Evolutionary conservation across 2,329 filamentous ascomycete species (phyloP).

Genomic region (Catunica adiposa): DNA sequence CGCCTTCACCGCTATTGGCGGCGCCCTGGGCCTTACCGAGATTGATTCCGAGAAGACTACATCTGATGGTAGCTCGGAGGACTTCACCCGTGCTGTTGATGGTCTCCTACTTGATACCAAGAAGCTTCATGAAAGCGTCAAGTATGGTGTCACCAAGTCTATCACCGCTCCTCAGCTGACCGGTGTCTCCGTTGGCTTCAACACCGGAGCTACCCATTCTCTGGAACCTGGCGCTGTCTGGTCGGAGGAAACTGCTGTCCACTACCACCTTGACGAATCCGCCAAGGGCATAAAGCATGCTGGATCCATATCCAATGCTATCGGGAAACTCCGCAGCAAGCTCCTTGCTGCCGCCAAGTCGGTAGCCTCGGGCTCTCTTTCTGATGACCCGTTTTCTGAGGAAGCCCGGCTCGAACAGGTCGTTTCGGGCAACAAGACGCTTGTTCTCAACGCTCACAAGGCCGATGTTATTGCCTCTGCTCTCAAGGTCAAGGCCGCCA

Average conservation of each 20-base stretch:
- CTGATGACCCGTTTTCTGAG: slow-evolving; percentile 30
- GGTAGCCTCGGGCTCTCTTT: slow-evolving; percentile 19
- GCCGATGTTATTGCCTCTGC: slow-evolving; percentile 45
- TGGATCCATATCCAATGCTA: slow-evolving; percentile 35
- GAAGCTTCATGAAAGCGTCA: slow-evolving; percentile 35
- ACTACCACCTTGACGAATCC: slow-evolving; percentile 37
- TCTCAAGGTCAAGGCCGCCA: slow-evolving; percentile 39
- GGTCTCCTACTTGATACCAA: slow-evolving; percentile 38
- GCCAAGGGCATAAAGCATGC: slow-evolving; percentile 28
- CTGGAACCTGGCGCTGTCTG: slow-evolving; percentile 36
- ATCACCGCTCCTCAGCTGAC: slow-evolving; percentile 37
- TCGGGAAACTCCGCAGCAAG: slow-evolving; percentile 35
- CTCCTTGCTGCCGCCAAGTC: slow-evolving; percentile 28
- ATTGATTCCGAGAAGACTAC: slow-evolving; percentile 41
- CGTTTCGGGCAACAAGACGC: slow-evolving; percentile 33
- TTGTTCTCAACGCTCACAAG: slow-evolving; percentile 43
- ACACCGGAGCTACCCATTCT: slow-evolving; percentile 31
- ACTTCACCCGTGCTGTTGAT: slow-evolving; percentile 42
- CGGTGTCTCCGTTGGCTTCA: slow-evolving; percentile 43
- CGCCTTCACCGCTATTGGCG: slow-evolving; percentile 44
- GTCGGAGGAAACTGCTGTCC: slow-evolving; percentile 35
- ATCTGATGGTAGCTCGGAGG: slow-evolving; percentile 32
- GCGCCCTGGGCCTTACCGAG: slow-evolving; percentile 43
- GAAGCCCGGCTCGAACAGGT: slow-evolving; percentile 36
- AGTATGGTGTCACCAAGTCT: slow-evolving; percentile 41